Base-by-base conservation (phyloP, 2,329 filamentous ascomycete genomes). In the Teratosphaeria gauchensis region DNA sequence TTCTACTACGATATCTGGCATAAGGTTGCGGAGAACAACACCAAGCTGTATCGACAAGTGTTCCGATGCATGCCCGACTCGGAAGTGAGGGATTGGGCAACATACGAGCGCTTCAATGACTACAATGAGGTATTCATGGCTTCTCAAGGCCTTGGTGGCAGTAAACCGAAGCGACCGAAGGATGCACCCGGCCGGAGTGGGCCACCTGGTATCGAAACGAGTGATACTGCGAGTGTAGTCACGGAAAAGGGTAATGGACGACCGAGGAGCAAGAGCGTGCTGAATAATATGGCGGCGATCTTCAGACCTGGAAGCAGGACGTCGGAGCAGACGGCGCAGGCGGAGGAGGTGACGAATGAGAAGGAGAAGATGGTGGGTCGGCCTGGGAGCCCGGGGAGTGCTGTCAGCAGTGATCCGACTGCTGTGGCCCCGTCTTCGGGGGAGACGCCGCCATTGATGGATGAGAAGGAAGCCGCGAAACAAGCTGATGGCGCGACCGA, bases 41-140 rank as follows among this genome's bases (percentile, higher is more conserved):
- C 94, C 2, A 92, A 91, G 71, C 82, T 99, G 54, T 99, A 89
- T 76, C 88, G 94, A 33, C 85, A 88, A 61, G 92, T 99, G 8
- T 99, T 99, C 78, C 86, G 92, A 53, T 96, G 92, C 74, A 95
- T 95, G 89, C 94, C 94, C 1, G 94, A 99, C 72, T 96, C 86
- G 56, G 90, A 96, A 69, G 94, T 96, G 30, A 87, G 85, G 63
- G 92, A 88, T 51, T 99, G 94, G 94, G 86, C 88, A 64, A 89
- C 95, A 63, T 99, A 99, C 74, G 87, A 89, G 63, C 88, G 95
- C 64, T 95, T 88, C 69, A 80, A 83, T 57, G 81, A 85, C 4
- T 97, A 96, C 71, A 81, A 82, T 19, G 84, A 88, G 64, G 83
- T 85, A 53, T 96, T 99, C 77, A 82, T 83, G 58, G 85, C 88